Percentiles rank a stretch among this genome's conserved stretches.
phyloP scores from a whole-genome alignment of 75 land plant species.

The Isoetes taiwanensis region DNA sequence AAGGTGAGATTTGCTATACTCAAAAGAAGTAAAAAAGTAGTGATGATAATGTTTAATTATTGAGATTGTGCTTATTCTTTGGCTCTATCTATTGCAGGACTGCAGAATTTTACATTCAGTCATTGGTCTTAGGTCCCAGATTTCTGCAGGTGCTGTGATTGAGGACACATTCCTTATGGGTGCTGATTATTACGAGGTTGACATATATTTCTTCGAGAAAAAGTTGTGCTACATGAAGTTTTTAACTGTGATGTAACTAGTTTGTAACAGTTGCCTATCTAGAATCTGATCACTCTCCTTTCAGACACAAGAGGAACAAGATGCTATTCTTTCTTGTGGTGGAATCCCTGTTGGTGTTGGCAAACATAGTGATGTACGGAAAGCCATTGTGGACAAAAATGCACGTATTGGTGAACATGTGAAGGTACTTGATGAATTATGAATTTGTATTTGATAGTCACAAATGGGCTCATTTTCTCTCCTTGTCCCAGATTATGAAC shows the following conservation, averaged over 20 bases:
- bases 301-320: neutral
- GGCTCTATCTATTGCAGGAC: neutral
- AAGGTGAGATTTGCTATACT: too few relatives aligned
- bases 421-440: constrained; percentile 23
- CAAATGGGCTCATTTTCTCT: neutral
- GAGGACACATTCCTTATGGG: constrained; percentile 57
- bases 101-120: constrained; percentile 3
- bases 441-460: neutral
- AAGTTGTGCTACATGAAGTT: too few relatives aligned
- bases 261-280: too few relatives aligned
- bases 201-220: too few relatives aligned
- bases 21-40: too few relatives aligned
- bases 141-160: constrained; percentile 3
- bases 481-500: neutral
- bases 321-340: neutral
- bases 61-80: too few relatives aligned
- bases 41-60: neutral
- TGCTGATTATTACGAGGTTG: constrained; percentile 33
- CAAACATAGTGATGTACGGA: constrained; percentile 30
- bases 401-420: constrained; percentile 56
- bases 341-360: constrained; percentile 42
- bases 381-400: constrained; percentile 58
- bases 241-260: too few relatives aligned
- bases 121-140: neutral
- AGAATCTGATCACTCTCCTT: too few relatives aligned